Percentiles rank a stretch among this genome's conserved stretches.
Evolutionary conservation across 2,329 filamentous ascomycete genomes (phyloP).

Genomic region (Stagonosporopsis rhizophila): DNA sequence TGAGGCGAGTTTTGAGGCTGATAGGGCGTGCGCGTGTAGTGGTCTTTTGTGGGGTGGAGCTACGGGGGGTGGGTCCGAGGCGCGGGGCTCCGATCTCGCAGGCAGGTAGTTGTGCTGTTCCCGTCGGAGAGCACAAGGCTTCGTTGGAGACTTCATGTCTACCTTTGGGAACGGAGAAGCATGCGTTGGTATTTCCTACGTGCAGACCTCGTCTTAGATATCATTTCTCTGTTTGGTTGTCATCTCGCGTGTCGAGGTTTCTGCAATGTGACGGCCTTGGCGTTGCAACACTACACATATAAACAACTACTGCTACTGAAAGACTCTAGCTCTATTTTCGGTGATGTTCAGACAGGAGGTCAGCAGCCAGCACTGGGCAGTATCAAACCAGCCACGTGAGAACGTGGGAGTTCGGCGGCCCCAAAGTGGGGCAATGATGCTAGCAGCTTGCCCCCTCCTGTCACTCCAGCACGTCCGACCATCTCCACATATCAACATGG

Average conservation of each 20-base stretch:
- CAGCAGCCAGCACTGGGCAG: no score
- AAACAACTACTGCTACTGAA: background rate
- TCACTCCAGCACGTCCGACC: background rate
- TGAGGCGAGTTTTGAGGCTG: constrained; percentile 12
- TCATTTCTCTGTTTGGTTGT: background rate
- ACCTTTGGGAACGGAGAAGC: no score
- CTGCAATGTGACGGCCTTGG: background rate
- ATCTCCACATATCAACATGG: constrained; percentile 4
- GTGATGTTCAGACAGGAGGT: background rate
- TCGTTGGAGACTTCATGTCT: background rate
- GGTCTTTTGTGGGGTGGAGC: background rate
- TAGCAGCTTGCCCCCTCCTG: background rate
- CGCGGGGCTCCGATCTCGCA: background rate
- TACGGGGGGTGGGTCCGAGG: background rate
- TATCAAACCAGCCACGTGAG: background rate
- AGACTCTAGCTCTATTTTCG: background rate
- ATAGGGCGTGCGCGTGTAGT: constrained; percentile 10
- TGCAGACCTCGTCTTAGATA: background rate
- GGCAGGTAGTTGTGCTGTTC: background rate
- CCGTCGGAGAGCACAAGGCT: background rate
- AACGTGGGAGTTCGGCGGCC: constrained; percentile 1
- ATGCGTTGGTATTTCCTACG: background rate
- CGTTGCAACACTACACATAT: background rate
- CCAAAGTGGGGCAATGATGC: background rate
- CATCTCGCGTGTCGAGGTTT: background rate